Percentiles rank a stretch among this genome's conserved stretches.
Conservation (phyloP, 176 grass and related monocot species). For the Bromus sterilis region DNA sequence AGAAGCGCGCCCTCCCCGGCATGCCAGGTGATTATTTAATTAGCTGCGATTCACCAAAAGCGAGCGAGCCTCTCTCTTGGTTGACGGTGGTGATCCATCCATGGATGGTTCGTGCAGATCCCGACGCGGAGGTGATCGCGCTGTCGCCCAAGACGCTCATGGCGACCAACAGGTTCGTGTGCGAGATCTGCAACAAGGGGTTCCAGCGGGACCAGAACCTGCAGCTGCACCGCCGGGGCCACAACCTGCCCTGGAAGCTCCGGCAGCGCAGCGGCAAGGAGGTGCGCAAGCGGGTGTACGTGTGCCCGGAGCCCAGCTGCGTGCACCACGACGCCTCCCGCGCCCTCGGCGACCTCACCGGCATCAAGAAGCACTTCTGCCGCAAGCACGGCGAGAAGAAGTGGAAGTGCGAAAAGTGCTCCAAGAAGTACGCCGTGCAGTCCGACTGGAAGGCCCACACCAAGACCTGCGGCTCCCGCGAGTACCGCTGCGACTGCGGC, state of each 20-base stretch:
- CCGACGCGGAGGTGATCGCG: conserved; percentile 92
- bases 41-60: background rate
- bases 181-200: conserved; percentile 99
- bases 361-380: conserved; percentile 97
- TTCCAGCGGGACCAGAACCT: conserved; percentile 99
- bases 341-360: conserved; percentile 81
- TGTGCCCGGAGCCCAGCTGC: conserved; percentile 75
- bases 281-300: conserved; percentile 69
- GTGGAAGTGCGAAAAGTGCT: conserved; percentile 95
- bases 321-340: conserved; percentile 72
- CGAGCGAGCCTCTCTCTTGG: background rate
- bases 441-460: conserved; percentile 91
- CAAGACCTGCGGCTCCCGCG: conserved; percentile 86
- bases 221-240: conserved; percentile 89
- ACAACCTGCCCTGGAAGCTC: conserved; percentile 99
- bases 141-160: conserved; percentile 93
- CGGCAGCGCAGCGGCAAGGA: conserved; percentile 86
- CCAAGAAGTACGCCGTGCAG: conserved; percentile 95
- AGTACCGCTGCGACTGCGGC: conserved; percentile 93
- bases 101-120: conserved; percentile 55
- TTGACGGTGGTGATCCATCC: background rate
- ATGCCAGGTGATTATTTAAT: conserved; percentile 66
- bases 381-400: conserved; percentile 98
- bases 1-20: conserved; percentile 94
- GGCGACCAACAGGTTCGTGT: conserved; percentile 95